Conservation (phyloP, 371 early-diverging fungal genomes). For the Rhizopus arrhizus region DNA sequence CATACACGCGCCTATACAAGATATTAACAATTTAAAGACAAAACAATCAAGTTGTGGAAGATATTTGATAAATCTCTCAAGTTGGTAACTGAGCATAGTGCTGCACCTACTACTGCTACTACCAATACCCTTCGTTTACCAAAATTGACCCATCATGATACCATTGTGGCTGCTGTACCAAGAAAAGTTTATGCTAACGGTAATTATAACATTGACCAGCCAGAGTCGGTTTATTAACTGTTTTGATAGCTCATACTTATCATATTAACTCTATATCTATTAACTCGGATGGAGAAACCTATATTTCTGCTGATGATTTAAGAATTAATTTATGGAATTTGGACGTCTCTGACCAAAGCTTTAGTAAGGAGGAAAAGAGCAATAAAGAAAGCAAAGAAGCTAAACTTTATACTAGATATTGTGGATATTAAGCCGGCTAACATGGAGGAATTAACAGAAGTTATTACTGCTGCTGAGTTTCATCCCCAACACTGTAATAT, state of each 20-base stretch:
- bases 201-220: slow-evolving; percentile 10
- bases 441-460: slow-evolving; percentile 98
- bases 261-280: slow-evolving; percentile 94
- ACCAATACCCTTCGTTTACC: slow-evolving; percentile 63
- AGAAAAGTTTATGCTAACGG: slow-evolving; percentile 81
- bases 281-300: slow-evolving; percentile 91
- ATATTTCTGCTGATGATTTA: slow-evolving; percentile 93
- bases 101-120: slow-evolving; percentile 52
- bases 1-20: background rate
- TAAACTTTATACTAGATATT: slow-evolving; percentile 62
- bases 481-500: slow-evolving; percentile 93
- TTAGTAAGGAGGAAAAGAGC: slow-evolving; percentile 40
- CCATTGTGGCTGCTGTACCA: slow-evolving; percentile 84
- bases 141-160: slow-evolving; percentile 77
- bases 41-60: slow-evolving; percentile 94
- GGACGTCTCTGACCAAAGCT: slow-evolving; percentile 85
- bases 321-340: slow-evolving; percentile 93
- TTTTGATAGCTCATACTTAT: slow-evolving; percentile 79
- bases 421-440: slow-evolving; percentile 99
- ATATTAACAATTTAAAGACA: slow-evolving; percentile 56
- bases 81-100: slow-evolving; percentile 76
- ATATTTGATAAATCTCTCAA: slow-evolving; percentile 85
- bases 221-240: background rate
- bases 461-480: slow-evolving; percentile 99
- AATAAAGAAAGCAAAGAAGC: no score